Percentiles rank a stretch among this genome's conserved stretches.
phyloP scores from a whole-genome alignment of 306 rosid species.

The Cucurbita pepo region DNA sequence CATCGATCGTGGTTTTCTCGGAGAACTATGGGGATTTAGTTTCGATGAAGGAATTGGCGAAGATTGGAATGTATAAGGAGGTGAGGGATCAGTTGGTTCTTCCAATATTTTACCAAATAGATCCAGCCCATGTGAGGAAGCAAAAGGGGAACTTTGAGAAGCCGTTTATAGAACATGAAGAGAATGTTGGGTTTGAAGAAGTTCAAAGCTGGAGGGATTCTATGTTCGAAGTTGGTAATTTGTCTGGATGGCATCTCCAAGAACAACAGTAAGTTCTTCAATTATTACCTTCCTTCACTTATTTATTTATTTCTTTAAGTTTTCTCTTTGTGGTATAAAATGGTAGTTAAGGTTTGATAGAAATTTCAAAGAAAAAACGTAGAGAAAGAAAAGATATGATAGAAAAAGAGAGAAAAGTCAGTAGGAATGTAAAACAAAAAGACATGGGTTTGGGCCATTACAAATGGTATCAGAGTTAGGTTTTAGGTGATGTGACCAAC shows the following conservation, averaged over 20 bases:
- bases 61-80: constrained; percentile 15
- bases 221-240: neutral
- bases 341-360: too few species aligned
- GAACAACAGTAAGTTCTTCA: neutral
- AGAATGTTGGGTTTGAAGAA: neutral
- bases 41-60: constrained; percentile 26
- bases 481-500: too few species aligned
- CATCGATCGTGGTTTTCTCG: constrained; percentile 26
- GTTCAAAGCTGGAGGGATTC: constrained; percentile 21
- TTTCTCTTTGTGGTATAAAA: too few species aligned
- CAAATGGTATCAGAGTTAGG: too few species aligned
- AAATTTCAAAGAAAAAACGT: too few species aligned
- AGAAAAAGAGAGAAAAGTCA: too few species aligned
- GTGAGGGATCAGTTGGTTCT: constrained; percentile 15
- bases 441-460: too few species aligned
- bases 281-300: too few species aligned
- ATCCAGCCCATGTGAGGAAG: constrained; percentile 26
- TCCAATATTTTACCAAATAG: constrained; percentile 28
- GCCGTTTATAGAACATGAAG: constrained; percentile 14
- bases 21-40: constrained; percentile 21
- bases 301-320: too few species aligned
- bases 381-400: too few species aligned
- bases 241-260: neutral
- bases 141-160: constrained; percentile 7
- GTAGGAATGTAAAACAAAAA: too few species aligned